phyloP scores from a whole-genome alignment of 331 rosid genomes.

The Stylosanthes scabra region DNA sequence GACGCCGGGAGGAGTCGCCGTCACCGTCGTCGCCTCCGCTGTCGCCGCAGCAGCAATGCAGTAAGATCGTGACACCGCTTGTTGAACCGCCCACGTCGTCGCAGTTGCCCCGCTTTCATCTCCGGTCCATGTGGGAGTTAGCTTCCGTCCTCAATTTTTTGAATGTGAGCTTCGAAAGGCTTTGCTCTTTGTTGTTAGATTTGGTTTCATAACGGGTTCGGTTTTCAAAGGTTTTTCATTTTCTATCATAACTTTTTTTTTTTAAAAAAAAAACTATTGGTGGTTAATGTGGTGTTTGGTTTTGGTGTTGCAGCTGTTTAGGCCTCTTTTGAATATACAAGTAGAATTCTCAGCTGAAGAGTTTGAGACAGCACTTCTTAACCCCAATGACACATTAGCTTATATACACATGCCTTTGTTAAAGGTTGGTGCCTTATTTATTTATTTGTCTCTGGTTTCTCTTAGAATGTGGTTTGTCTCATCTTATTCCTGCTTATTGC shows the following conservation, averaged over 20 bases:
- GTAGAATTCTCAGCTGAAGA: conserved; percentile 91
- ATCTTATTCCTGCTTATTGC: neutral
- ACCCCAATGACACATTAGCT: conserved; percentile 85
- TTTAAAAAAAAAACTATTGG: neutral
- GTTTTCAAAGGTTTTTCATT: conserved; percentile 35
- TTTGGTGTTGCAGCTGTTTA: conserved; percentile 61
- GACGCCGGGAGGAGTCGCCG: conserved; percentile 46
- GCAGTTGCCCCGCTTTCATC: conserved; percentile 82
- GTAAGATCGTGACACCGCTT: conserved; percentile 81
- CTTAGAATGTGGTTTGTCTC: neutral
- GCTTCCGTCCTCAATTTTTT: conserved; percentile 89
- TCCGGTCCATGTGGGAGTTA: conserved; percentile 95
- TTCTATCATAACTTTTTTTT: neutral
- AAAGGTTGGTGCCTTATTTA: conserved; percentile 68
- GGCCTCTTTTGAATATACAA: conserved; percentile 80
- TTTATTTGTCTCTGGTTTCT: neutral
- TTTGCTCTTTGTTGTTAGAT: conserved; percentile 26
- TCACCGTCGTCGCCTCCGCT: conserved; percentile 16
- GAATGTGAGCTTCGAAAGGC: conserved; percentile 65
- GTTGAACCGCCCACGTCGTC: conserved; percentile 76
- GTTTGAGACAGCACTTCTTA: conserved; percentile 87
- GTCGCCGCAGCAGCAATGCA: conserved; percentile 59
- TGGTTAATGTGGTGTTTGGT: neutral
- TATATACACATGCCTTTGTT: conserved; percentile 85
- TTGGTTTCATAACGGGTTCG: conserved; percentile 18